phyloP scores from a whole-genome alignment of 345 rosid species.

The Nasturtium officinale region DNA sequence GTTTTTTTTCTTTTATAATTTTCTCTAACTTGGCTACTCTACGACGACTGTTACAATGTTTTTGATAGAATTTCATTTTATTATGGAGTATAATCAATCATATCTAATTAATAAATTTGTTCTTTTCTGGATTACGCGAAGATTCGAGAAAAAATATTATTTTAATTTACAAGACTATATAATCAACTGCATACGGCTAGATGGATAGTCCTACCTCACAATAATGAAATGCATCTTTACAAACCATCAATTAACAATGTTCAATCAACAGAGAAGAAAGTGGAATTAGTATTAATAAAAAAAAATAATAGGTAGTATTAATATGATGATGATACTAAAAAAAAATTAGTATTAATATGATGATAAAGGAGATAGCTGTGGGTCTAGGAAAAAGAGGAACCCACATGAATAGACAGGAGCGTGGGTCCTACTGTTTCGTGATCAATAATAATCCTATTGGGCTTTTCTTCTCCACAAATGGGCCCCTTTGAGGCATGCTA shows the following conservation, averaged over 20 bases:
- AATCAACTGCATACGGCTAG: not conserved
- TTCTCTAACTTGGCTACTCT: not conserved
- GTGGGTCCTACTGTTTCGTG: slow-evolving; percentile 4
- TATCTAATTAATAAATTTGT: not conserved
- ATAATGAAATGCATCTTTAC: not conserved
- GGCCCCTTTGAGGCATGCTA: slow-evolving; percentile 9
- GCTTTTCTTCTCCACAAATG: slow-evolving; percentile 19
- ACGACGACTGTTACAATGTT: too few relatives aligned
- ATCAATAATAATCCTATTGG: slow-evolving; percentile 26
- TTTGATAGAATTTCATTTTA: too few relatives aligned
- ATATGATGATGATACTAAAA: too few relatives aligned
- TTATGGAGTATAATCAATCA: not conserved
- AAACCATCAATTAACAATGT: not conserved
- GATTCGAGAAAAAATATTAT: not conserved
- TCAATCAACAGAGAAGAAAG: not conserved
- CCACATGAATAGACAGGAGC: slow-evolving; percentile 28
- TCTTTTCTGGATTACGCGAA: not conserved
- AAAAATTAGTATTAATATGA: not conserved
- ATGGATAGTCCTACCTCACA: too few relatives aligned
- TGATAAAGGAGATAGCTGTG: slow-evolving; percentile 3
- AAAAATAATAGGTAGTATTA: not conserved
- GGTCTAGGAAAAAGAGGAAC: not conserved
- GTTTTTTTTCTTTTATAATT: not conserved
- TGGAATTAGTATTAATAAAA: not conserved
- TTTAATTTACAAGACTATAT: not conserved